Evolutionary conservation across 306 rosid species (phyloP).

Genomic region (Cucurbita maxima): DNA sequence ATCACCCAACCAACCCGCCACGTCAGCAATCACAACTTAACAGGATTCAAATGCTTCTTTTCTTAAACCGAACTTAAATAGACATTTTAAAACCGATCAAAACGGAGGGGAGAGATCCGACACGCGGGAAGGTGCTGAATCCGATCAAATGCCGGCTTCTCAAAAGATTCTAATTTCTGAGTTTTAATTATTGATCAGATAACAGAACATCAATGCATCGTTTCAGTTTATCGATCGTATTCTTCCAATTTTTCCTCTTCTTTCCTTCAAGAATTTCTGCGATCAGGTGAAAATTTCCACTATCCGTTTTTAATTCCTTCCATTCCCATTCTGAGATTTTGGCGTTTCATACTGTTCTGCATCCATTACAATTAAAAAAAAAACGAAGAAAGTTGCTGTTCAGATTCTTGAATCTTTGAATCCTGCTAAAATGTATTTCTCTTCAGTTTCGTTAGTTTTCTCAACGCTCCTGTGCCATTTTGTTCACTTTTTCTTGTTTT

Average conservation of each 20-base stretch:
- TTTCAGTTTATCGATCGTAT: not conserved
- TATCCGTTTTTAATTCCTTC: not conserved
- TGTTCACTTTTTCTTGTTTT: not conserved
- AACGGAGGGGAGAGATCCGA: no score
- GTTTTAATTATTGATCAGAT: not conserved
- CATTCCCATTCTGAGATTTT: not conserved
- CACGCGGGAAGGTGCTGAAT: no score
- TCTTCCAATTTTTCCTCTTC: not conserved
- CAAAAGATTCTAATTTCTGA: not conserved
- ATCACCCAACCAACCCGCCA: no score
- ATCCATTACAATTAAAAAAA: not conserved
- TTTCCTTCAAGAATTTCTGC: constrained; percentile 1
- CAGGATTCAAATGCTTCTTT: no score
- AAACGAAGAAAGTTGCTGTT: not conserved
- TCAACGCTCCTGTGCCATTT: not conserved
- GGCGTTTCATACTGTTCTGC: not conserved
- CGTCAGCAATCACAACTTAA: no score
- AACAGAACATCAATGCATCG: not conserved
- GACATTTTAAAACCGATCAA: no score
- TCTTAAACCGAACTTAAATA: no score
- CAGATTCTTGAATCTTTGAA: not conserved
- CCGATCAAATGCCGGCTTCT: not conserved
- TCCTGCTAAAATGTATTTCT: not conserved
- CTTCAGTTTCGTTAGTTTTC: not conserved
- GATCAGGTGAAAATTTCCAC: not conserved